phyloP scores from a whole-genome alignment of 306 rosid species.

The Phaseolus lunatus region DNA sequence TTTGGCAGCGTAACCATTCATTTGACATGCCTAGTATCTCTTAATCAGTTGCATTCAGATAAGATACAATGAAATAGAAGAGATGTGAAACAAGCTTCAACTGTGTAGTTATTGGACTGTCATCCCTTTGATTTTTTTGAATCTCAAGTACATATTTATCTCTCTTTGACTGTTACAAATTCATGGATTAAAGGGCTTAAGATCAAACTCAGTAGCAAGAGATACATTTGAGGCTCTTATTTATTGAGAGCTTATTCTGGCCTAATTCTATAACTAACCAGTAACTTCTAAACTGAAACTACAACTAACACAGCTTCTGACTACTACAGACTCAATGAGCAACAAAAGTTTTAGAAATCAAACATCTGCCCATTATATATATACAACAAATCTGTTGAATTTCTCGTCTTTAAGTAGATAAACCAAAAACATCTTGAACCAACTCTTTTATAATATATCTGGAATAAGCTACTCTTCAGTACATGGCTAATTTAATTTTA shows the following conservation, averaged over 20 bases:
- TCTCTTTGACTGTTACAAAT: not conserved
- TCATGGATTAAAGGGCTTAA: too few species aligned
- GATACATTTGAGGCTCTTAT: not conserved
- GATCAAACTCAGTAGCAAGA: not conserved
- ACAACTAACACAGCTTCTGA: not conserved
- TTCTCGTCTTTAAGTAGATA: constrained; percentile 25
- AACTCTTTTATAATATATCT: constrained; percentile 9
- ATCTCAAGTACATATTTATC: not conserved
- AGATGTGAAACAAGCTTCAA: constrained; percentile 29
- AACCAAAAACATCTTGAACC: constrained; percentile 25
- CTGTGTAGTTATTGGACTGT: not conserved
- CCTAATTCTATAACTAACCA: not conserved
- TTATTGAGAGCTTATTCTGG: not conserved
- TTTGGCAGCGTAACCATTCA: not conserved
- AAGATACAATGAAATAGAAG: not conserved
- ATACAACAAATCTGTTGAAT: constrained; percentile 18
- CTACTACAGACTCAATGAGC: not conserved
- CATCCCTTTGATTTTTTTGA: not conserved
- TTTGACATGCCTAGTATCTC: not conserved
- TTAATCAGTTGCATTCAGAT: constrained; percentile 9
- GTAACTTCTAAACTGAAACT: not conserved
- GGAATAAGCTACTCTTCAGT: constrained; percentile 32
- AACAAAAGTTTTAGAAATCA: constrained; percentile 8
- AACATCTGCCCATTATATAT: not conserved
- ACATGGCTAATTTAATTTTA: constrained; percentile 19